phyloP scores from a whole-genome alignment of 192 early-diverging fungal genomes.

The Linnemannia hyalina region DNA sequence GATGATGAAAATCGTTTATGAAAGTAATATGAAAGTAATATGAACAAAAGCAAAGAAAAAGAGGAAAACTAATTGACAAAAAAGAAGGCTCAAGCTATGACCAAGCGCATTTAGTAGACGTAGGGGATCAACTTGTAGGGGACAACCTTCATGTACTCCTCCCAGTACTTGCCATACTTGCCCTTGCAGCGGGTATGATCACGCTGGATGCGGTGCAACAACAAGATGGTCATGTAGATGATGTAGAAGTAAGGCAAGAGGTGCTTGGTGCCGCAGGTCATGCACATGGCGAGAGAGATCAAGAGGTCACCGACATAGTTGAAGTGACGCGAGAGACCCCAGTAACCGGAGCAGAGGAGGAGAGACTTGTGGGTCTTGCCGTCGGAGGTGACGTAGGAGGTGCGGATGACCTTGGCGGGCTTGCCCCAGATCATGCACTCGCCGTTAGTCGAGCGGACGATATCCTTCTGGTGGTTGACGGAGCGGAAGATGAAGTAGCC shows the following conservation, averaged over 20 bases:
- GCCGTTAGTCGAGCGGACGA: conserved; percentile 76
- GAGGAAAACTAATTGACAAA: neutral
- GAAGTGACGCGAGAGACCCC: conserved; percentile 88
- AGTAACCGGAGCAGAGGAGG: conserved; percentile 81
- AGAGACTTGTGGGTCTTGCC: conserved; percentile 76
- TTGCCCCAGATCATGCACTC: conserved; percentile 84
- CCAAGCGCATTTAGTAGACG: conserved; percentile 48
- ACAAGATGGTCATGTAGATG: conserved; percentile 82
- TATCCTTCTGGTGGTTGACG: conserved; percentile 86
- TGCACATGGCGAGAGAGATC: conserved; percentile 79
- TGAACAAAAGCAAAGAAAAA: neutral
- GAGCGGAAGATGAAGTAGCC: conserved; percentile 88
- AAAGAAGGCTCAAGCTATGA: neutral
- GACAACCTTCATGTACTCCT: conserved; percentile 70
- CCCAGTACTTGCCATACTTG: conserved; percentile 90
- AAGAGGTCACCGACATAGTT: conserved; percentile 86
- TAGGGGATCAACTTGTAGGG: conserved; percentile 72
- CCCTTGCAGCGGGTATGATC: conserved; percentile 80
- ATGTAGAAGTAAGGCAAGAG: conserved; percentile 86
- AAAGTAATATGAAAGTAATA: neutral
- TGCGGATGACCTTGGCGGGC: conserved; percentile 79
- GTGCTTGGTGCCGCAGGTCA: conserved; percentile 76
- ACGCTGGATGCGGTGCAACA: conserved; percentile 75
- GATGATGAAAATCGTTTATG: neutral
- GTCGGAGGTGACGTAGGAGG: conserved; percentile 79